Percentiles rank a stretch among this genome's conserved stretches.
These are phyloP conservation scores for Sugiyamaella pinicola DNA, from an alignment of 1,139 yeast species.

Conservation along the genomic window DNA sequence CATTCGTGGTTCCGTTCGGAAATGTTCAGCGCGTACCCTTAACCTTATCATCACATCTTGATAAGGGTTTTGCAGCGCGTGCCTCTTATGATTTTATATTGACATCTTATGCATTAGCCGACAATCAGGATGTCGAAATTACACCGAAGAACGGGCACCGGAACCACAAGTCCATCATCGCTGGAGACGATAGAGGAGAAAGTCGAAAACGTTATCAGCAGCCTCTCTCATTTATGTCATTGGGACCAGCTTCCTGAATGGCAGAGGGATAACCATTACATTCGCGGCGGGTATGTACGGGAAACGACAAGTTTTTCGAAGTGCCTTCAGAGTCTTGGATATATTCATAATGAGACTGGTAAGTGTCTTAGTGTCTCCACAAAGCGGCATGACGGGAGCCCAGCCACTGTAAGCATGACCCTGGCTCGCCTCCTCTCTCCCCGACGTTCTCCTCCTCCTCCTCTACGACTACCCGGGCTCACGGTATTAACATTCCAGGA, in stretches of 20 bases:
- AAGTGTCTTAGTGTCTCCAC: not conserved
- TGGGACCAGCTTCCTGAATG: conserved; percentile 65
- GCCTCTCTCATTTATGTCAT: conserved; percentile 8
- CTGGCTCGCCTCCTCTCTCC: no score
- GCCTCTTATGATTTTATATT: no score
- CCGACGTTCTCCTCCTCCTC: no score
- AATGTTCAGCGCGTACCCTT: not conserved
- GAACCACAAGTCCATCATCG: not conserved
- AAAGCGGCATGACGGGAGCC: no score
- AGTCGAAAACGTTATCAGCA: not conserved
- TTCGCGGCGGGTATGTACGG: conserved; percentile 71
- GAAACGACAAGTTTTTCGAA: conserved; percentile 58
- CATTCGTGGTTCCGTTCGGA: not conserved
- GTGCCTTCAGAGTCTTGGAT: conserved; percentile 60
- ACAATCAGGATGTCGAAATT: not conserved
- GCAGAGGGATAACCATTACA: conserved; percentile 86
- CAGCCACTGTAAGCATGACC: no score
- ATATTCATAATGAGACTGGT: conserved; percentile 80
- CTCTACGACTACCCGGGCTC: no score
- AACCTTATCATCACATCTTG: not conserved
- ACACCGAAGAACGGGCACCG: not conserved
- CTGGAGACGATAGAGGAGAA: conserved; percentile 2
- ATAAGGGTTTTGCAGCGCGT: not conserved
- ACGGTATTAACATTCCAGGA: conserved; percentile 6
- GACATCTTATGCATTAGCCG: not conserved